A percentile compares a stretch with the other conserved stretches of the same genome.
Evolutionary conservation across 2,329 filamentous ascomycete genomes (phyloP).

Genomic region (Cordyceps tenuipes): DNA sequence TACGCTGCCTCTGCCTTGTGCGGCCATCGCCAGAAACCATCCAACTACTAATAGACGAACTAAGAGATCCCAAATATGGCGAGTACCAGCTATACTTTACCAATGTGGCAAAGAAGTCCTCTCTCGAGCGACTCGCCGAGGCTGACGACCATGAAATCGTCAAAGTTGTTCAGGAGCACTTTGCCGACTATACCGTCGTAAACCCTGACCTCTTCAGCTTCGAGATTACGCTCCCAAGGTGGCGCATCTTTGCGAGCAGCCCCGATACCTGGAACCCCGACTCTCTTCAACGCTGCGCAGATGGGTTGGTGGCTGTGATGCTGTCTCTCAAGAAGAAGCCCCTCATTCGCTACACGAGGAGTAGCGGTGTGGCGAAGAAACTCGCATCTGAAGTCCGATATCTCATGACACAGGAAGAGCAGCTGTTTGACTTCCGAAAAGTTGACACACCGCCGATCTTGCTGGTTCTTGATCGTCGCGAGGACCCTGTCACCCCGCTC

Average conservation of each 20-base stretch:
- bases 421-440: constrained; percentile 91
- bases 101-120: constrained; percentile 95
- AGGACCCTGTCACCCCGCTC: constrained; percentile 89
- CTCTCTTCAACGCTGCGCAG: constrained; percentile 74
- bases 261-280: constrained; percentile 90
- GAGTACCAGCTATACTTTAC: constrained; percentile 98
- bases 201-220: constrained; percentile 90
- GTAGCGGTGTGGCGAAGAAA: constrained; percentile 84
- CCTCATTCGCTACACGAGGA: constrained; percentile 86
- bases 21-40: constrained; percentile 88
- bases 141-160: constrained; percentile 97
- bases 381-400: constrained; percentile 88
- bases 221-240: constrained; percentile 61
- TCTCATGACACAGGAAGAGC: constrained; percentile 88
- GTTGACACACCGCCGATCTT: constrained; percentile 92
- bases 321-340: constrained; percentile 95
- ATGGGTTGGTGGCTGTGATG: constrained; percentile 76
- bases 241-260: constrained; percentile 70
- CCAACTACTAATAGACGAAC: constrained; percentile 87
- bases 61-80: constrained; percentile 92
- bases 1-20: constrained; percentile 87
- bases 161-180: constrained; percentile 87
- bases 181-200: constrained; percentile 90
- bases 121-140: constrained; percentile 86
- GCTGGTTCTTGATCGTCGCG: constrained; percentile 79